Conservation (phyloP, 495 filamentous ascomycete genomes). For the Sabuloglossum arenarium region DNA sequence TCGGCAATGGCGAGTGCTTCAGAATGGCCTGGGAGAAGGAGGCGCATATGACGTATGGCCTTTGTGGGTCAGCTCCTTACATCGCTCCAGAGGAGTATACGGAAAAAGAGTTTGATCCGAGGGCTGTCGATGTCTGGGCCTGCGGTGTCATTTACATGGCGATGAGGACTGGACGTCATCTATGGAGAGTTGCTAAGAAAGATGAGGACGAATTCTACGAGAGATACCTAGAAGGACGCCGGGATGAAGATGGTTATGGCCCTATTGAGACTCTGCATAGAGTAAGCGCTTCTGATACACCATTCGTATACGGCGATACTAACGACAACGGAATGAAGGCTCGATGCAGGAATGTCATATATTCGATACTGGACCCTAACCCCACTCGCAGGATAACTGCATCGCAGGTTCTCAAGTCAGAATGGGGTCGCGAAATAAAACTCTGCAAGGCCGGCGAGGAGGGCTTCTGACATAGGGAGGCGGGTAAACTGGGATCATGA, state of each 20-base stretch:
- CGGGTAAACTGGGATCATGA: neutral
- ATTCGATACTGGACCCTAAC: conserved; percentile 96
- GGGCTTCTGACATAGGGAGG: conserved; percentile 32
- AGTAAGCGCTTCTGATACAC: conserved; percentile 32
- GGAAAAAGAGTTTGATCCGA: conserved; percentile 86
- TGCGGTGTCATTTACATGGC: conserved; percentile 99
- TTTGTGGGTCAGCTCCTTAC: conserved; percentile 92
- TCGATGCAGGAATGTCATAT: conserved; percentile 95
- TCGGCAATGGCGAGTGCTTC: conserved; percentile 98
- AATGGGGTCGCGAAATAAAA: conserved; percentile 95
- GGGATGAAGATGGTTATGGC: conserved; percentile 83
- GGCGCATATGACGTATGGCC: conserved; percentile 90
- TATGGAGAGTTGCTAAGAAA: conserved; percentile 89
- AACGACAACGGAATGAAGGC: conserved; percentile 30
- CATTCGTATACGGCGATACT: neutral
- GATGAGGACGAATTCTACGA: conserved; percentile 96
- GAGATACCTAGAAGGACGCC: conserved; percentile 75
- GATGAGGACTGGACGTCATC: conserved; percentile 88
- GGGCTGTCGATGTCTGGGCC: conserved; percentile 95
- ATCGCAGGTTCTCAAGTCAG: conserved; percentile 88
- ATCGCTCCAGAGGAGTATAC: conserved; percentile 95
- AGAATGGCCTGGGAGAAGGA: conserved; percentile 99
- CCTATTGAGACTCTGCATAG: conserved; percentile 91
- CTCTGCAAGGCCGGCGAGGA: conserved; percentile 91
- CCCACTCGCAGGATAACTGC: conserved; percentile 79